A percentile compares a stretch with the other conserved stretches of the same genome.
Evolutionary conservation across 2,329 filamentous ascomycete species (phyloP).

Genomic region (Simplicillium aogashimaense): DNA sequence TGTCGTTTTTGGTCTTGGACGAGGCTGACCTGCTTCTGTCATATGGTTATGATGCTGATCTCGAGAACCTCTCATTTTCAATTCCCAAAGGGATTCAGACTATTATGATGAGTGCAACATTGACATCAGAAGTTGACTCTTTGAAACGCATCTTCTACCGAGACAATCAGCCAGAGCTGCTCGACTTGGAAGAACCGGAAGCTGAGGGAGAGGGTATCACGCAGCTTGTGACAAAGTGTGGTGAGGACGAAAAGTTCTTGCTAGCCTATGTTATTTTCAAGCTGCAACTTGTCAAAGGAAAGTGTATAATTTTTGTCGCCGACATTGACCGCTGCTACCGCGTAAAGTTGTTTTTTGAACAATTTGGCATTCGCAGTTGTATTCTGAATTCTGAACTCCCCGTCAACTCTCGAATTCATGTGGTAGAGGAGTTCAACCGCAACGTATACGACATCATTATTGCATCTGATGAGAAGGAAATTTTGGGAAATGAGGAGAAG

Average conservation of each 20-base stretch:
- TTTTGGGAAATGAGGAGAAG: conserved; percentile 56
- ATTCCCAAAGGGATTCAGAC: conserved; percentile 83
- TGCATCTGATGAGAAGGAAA: conserved; percentile 76
- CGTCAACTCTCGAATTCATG: conserved; percentile 84
- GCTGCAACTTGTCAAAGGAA: conserved; percentile 85
- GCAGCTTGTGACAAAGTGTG: conserved; percentile 85
- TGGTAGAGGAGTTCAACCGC: conserved; percentile 95
- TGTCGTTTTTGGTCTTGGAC: conserved; percentile 78
- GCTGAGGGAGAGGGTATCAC: conserved; percentile 66
- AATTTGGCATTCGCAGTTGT: conserved; percentile 90
- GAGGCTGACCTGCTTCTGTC: conserved; percentile 90
- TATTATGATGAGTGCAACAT: conserved; percentile 85
- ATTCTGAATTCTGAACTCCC: conserved; percentile 92
- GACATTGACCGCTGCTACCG: conserved; percentile 86
- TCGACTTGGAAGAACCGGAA: conserved; percentile 78
- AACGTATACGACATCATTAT: conserved; percentile 97
- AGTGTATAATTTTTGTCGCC: conserved; percentile 63
- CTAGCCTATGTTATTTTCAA: conserved; percentile 92
- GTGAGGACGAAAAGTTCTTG: conserved; percentile 96
- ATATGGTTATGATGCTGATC: conserved; percentile 88
- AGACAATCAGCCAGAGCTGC: conserved; percentile 52
- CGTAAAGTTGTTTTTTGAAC: conserved; percentile 89
- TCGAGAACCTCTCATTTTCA: conserved; percentile 66
- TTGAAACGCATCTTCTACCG: conserved; percentile 79
- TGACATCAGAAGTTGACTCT: conserved; percentile 78